phyloP scores from a whole-genome alignment of 345 rosid species.

The Populus tremula region DNA sequence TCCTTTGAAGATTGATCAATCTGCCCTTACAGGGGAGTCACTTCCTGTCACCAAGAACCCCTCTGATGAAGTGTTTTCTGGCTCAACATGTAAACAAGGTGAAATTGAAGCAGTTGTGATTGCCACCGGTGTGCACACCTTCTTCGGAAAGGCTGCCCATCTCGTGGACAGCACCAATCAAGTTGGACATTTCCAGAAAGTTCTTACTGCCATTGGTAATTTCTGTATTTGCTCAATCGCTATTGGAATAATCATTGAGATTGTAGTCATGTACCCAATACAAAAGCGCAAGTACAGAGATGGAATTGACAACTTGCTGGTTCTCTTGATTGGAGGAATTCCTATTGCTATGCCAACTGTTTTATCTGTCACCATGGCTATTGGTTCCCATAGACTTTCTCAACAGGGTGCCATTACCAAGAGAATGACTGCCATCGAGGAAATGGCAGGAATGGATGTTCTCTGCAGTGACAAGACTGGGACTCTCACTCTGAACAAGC shows the following conservation, averaged over 20 bases:
- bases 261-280: conserved; percentile 76
- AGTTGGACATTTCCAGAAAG: conserved; percentile 87
- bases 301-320: conserved; percentile 81
- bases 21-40: conserved; percentile 94
- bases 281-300: conserved; percentile 70
- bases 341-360: conserved; percentile 97
- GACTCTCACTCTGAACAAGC: conserved; percentile 77
- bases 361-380: conserved; percentile 93
- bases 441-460: conserved; percentile 97
- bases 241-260: conserved; percentile 57
- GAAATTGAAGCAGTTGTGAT: conserved; percentile 87
- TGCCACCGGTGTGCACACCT: conserved; percentile 92
- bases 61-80: conserved; percentile 81
- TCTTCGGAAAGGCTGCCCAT: conserved; percentile 97
- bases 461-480: conserved; percentile 94
- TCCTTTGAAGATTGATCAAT: conserved; percentile 87
- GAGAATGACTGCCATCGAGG: conserved; percentile 97
- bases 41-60: conserved; percentile 76
- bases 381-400: conserved; percentile 86
- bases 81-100: conserved; percentile 90
- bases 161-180: conserved; percentile 86
- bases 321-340: conserved; percentile 87
- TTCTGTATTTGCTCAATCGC: conserved; percentile 93
- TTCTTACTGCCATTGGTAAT: conserved; percentile 82
- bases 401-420: conserved; percentile 87